Base-by-base conservation (phyloP, 225 moss, liverwort and hornwort species). In the Physcomitrium patens region DNA sequence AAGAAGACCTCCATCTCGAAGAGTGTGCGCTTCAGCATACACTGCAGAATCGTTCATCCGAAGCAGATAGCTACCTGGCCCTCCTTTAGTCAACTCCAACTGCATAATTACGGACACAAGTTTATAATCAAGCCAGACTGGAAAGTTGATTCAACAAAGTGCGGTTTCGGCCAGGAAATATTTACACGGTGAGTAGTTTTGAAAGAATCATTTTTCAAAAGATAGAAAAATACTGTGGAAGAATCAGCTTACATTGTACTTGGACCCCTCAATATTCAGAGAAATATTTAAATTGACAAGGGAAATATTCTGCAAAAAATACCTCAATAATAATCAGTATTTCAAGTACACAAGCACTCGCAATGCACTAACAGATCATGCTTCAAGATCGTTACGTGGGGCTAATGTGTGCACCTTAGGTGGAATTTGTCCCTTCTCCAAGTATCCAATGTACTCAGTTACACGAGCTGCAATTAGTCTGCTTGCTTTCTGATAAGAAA, bases 351-450 rank as follows among this genome's bases (percentile, higher is more conserved):
- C 48, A 75, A 65, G 28, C 10, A 10, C 49, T 20, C 8, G 49
- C 45, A 64, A 7, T 48, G 2, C 63, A 68, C 63, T 43, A 42
- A 22, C 37, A 60, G 67, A 46, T 54, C 7, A 16, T 45, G 23
- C 18, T 56, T 62, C 14, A 50, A 44, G 43, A 67, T 48, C 51
- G 11, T 12, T n/a, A 68, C n/a, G 43, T 47, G 31, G 51, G 23
- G 80, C 3, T 31, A 9, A 12, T 45, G 55, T 17, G 16, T 63
- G 47, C 87, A 99, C 99, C 90, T 88, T 99, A 22, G 99, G 99
- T 80, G 99, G 99, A 74, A 99, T 94, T 84, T 99, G 99, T 8
- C 99, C 99, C 78, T 92, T 95, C 22, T 88, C 95, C 81, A 99
- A 90, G 61, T 93, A 93, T 57, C 95, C 91, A 75, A 99, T 95